Base-by-base conservation (phyloP, 140 eudicot genomes). In the Anethum foeniculum region DNA sequence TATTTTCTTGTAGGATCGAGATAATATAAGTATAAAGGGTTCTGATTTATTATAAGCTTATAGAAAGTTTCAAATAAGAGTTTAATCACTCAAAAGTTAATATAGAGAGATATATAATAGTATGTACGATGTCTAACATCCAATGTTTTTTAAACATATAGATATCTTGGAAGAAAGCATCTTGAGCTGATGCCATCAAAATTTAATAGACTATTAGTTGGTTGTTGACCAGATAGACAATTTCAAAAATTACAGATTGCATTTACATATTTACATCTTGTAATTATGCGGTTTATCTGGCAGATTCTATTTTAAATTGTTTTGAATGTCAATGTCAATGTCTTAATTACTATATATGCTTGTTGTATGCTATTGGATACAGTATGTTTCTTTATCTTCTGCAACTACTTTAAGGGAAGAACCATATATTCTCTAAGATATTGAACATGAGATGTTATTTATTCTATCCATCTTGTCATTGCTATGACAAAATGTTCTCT, bases 401-500 rank as follows among this genome's bases (percentile, higher is more conserved):
- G 49, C 51, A 34, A 71, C 47, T 38, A 21, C 8, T 6, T 19
- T 0, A 52, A 21, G 2, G 62, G 3, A 52, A 52, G 4, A 52
- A 56, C 9, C 0, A 56, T n/a, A 58, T 23, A 23, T n/a, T 56
- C n/a, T 7, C 28, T 23, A n/a, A 58, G 5, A 21, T 58, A 23
- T 23, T 23, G 32, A 23, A 1, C 67, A 23, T 23, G 9, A 62
- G 69, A 25, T 25, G 10, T 62, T 10, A 62, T 62, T 15, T 62
- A 62, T 25, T 62, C 9, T 25, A 62, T 15, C 69, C 16, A 7
- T 48, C 52, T 15, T 28, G 25, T 54, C 44, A 41, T 30, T 49
- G 72, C 79, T 76, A 54, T 78, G 74, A 74, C 23, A 81, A 32
- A 81, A 44, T 67, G 15, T 47, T 84, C 34, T 68, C 73, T 52